Conservation (phyloP, 1,284 basidiomycete genomes). For the Wallemia hederae region DNA sequence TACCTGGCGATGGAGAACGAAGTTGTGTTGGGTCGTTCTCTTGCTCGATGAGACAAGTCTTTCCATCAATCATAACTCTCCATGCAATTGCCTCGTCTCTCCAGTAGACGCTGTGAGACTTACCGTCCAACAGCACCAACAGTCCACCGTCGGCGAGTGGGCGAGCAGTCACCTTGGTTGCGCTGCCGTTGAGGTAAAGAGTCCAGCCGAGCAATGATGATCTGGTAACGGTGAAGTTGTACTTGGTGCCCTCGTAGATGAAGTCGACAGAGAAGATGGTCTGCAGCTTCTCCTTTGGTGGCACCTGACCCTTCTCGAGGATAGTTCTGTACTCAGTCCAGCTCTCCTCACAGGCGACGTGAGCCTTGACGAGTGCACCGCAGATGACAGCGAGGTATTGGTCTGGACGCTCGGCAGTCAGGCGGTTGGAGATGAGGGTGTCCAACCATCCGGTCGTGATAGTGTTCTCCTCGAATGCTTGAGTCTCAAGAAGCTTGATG, state of each 20-base stretch:
- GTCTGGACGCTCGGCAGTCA: constrained; percentile 90
- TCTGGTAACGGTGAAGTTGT: constrained; percentile 82
- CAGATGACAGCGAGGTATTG: constrained; percentile 75
- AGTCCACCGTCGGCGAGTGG: constrained; percentile 85
- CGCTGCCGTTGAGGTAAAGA: constrained; percentile 80
- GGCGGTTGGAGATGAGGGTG: constrained; percentile 67
- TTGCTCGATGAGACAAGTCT: constrained; percentile 95
- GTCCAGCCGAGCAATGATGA: constrained; percentile 71
- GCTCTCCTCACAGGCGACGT: constrained; percentile 64
- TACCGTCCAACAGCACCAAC: constrained; percentile 65
- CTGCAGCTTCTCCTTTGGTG: constrained; percentile 73
- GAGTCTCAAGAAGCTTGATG: constrained; percentile 85
- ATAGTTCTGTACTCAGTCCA: constrained; percentile 81
- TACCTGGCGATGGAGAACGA: constrained; percentile 83
- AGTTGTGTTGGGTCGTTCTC: constrained; percentile 98
- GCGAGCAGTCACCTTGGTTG: constrained; percentile 63
- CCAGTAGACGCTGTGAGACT: constrained; percentile 95
- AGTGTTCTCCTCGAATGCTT: constrained; percentile 87
- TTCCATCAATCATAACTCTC: constrained; percentile 76
- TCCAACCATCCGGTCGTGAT: constrained; percentile 99
- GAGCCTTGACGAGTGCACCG: constrained; percentile 87
- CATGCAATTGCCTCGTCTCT: constrained; percentile 88
- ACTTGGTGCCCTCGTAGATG: constrained; percentile 87
- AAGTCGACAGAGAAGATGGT: constrained; percentile 93
- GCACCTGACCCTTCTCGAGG: constrained; percentile 93